These are phyloP conservation scores for Diaporthe sp. DNA, from an alignment of 2,329 filamentous ascomycete species.

Conservation along the genomic window DNA sequence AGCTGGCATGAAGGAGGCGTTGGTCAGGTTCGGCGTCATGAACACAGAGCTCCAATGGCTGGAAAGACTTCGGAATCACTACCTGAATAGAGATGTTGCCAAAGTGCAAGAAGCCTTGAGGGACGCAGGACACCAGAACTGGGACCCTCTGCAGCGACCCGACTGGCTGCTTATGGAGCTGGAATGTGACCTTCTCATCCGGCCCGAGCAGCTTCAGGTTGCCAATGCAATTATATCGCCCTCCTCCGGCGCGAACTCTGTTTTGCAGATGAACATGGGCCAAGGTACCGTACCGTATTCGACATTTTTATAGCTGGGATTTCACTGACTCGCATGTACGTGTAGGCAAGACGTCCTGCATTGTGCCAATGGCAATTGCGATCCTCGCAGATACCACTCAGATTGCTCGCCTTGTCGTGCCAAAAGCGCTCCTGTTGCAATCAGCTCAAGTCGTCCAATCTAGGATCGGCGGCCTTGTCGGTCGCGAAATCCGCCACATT, in stretches of 20 bases:
- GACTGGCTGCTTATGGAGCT: conserved; percentile 77
- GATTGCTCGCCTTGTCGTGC: conserved; percentile 65
- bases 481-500: conserved; percentile 64
- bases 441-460: conserved; percentile 66
- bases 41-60: conserved; percentile 58
- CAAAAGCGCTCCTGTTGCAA: conserved; percentile 65
- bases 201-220: conserved; percentile 70
- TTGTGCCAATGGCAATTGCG: conserved; percentile 62
- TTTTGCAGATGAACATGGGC: conserved; percentile 76
- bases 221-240: conserved; percentile 69
- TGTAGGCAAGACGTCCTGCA: conserved; percentile 66
- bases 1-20: conserved; percentile 46
- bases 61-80: conserved; percentile 51
- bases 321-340: neutral
- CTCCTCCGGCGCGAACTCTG: conserved; percentile 61
- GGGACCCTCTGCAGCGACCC: conserved; percentile 61
- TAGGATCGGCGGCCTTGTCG: conserved; percentile 64
- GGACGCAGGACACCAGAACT: conserved; percentile 65
- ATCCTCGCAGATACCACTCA: conserved; percentile 53
- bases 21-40: conserved; percentile 55
- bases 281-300: conserved; percentile 57
- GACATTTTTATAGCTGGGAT: too few species aligned
- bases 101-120: conserved; percentile 53
- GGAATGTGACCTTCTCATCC: conserved; percentile 71
- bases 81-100: conserved; percentile 40